Evolutionary conservation across 148 eudicot genomes (phyloP).

Genomic region (Camellia lanceoleosa): DNA sequence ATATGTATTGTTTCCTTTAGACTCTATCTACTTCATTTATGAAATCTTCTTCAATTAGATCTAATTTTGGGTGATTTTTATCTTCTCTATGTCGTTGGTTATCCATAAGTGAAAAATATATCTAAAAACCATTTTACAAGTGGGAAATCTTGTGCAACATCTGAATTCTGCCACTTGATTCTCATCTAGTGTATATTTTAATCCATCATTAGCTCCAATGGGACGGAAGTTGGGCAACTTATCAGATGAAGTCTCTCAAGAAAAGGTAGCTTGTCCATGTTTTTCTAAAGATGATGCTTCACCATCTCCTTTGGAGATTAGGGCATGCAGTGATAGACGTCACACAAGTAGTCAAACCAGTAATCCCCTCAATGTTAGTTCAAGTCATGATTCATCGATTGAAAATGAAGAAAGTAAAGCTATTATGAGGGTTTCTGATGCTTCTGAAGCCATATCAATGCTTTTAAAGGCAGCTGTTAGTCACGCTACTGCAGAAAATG

Average conservation of each 20-base stretch:
- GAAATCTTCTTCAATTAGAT: not conserved
- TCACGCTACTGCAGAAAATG: slow-evolving; percentile 1
- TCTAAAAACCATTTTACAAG: not conserved
- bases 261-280: not conserved
- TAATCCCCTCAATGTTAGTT: slow-evolving; percentile 10
- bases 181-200: not conserved
- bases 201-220: too few species aligned
- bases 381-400: slow-evolving; percentile 20
- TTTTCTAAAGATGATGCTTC: not conserved
- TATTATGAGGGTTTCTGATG: slow-evolving; percentile 8
- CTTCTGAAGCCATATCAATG: slow-evolving; percentile 13
- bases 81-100: not conserved
- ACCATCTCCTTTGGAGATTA: not conserved
- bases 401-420: slow-evolving; percentile 13
- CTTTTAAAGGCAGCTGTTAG: slow-evolving; percentile 12
- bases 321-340: not conserved
- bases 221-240: too few species aligned
- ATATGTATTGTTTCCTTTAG: too few species aligned
- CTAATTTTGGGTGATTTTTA: not conserved
- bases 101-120: slow-evolving; percentile 12
- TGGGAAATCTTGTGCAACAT: not conserved
- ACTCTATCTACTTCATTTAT: too few species aligned
- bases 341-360: slow-evolving; percentile 16
- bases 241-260: slow-evolving; percentile 5
- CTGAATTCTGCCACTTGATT: slow-evolving; percentile 4